A percentile compares a stretch with the other conserved stretches of the same genome.
phyloP scores from a whole-genome alignment of 495 filamentous ascomycete species.

The Xylaria acuta region DNA sequence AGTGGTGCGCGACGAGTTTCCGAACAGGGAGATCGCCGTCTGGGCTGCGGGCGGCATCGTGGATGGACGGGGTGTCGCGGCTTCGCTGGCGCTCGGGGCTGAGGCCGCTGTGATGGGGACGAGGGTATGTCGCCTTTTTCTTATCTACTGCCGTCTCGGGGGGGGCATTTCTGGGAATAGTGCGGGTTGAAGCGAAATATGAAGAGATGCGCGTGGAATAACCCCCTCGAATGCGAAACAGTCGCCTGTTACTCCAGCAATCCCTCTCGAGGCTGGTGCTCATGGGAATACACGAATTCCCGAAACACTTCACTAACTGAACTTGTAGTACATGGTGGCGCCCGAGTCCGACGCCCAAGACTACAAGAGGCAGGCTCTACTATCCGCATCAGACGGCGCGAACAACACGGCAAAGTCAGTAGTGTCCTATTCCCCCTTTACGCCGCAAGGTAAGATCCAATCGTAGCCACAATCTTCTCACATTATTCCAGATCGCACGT shows the following conservation, averaged over 20 bases:
- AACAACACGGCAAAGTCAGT: slow-evolving; percentile 62
- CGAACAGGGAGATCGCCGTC: slow-evolving; percentile 55
- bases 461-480: neutral
- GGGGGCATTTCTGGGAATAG: neutral
- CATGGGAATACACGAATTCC: neutral
- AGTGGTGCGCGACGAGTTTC: slow-evolving; percentile 48
- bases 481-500: slow-evolving; percentile 56
- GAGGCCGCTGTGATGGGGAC: slow-evolving; percentile 74
- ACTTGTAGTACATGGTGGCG: slow-evolving; percentile 63
- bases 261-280: neutral
- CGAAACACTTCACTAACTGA: slow-evolving; percentile 15
- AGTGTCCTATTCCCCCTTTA: neutral
- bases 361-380: slow-evolving; percentile 66
- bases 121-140: slow-evolving; percentile 47
- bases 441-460: neutral
- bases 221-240: neutral
- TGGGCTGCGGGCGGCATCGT: slow-evolving; percentile 77
- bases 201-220: neutral
- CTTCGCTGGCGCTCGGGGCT: slow-evolving; percentile 69
- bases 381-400: slow-evolving; percentile 69
- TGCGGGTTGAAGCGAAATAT: neutral
- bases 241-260: neutral
- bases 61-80: slow-evolving; percentile 69
- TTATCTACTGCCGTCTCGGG: neutral
- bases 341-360: slow-evolving; percentile 65